Evolutionary conservation across 2,329 filamentous ascomycete species (phyloP), one percentile per base, ranked within the genome.

Genomic region (Cadophora gregata): DNA sequence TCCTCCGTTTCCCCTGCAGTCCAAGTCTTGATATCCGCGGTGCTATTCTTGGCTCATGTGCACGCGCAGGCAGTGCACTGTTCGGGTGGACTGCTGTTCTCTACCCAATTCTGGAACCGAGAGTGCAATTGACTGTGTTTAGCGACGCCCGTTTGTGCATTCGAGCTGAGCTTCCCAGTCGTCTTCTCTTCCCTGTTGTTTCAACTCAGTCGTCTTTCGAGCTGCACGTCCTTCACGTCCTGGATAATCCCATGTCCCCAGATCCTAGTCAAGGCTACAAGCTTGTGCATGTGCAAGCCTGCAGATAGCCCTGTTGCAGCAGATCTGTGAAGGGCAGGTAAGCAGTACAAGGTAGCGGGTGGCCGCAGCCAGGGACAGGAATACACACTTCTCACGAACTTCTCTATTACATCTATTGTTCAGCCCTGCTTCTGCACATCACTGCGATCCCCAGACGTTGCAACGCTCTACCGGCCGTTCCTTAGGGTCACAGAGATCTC

Each of bases 401-500:
- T 3, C 27, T 55, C 27, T 16, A 36, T 24, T 16, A 36, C 19
- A 56, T 33, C 51, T 36, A 16, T 21, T 31, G 33, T 31, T 36
- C 27, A 36, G 2, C 27, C 14, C 31, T 33, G 31, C 31, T 33
- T 33, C 16, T 53, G 24, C 47, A 42, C 36, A 6, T 7, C n/a
- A 50, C 50, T 53, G 25, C 14, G 16, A 19, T 31, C 50, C 19
- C 16, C 25, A 53, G 50, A 33, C 16, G 50, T 53, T 53, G 27
- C 50, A 53, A 33, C 25, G 27, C 50, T 33, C 14, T 53, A 24
- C 16, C 27, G 27, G 50, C 25, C 12, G 36, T 14, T 42, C 36
- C 50, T 33, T 51, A 16, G 50, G 50, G n/a, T 16, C 25, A 53
- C 50, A 53, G 27, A 53, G 25, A 53, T 31, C 27, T 53, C 27